phyloP scores from a whole-genome alignment of 2,329 filamentous ascomycete species.

The Pseudocercospora cruenta region DNA sequence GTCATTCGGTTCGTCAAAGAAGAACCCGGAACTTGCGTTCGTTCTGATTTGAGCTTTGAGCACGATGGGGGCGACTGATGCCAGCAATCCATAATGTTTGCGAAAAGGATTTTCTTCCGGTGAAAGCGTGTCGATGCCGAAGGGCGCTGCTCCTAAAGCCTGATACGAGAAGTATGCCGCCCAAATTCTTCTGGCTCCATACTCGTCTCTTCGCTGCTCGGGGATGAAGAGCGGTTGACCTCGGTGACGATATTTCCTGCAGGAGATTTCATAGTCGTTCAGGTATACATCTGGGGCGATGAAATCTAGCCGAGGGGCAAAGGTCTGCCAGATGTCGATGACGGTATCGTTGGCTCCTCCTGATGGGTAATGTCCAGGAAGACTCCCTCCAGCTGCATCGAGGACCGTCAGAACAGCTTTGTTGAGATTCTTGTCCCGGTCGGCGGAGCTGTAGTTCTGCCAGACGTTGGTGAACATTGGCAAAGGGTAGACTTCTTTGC shows the following conservation, averaged over 20 bases:
- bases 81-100: constrained; percentile 47
- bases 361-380: constrained; percentile 54
- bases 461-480: constrained; percentile 54
- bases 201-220: constrained; percentile 56
- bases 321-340: constrained; percentile 51
- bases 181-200: constrained; percentile 50
- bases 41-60: constrained; percentile 46
- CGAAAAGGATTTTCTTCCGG: constrained; percentile 41
- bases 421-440: constrained; percentile 41
- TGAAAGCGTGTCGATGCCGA: constrained; percentile 49
- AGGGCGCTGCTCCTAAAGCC: constrained; percentile 46
- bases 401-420: constrained; percentile 35
- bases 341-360: constrained; percentile 50
- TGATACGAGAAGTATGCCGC: constrained; percentile 47
- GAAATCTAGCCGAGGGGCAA: constrained; percentile 51
- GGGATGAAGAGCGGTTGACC: constrained; percentile 56
- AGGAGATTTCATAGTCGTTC: constrained; percentile 52
- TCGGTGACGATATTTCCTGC: constrained; percentile 49
- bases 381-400: constrained; percentile 44
- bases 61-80: constrained; percentile 41
- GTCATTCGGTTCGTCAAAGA: constrained; percentile 44
- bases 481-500: constrained; percentile 47
- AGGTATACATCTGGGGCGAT: constrained; percentile 56
- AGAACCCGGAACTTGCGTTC: constrained; percentile 46
- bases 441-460: constrained; percentile 47